Evolutionary conservation across 129 eudicot species (phyloP).

Genomic region (Ambrosia trifida): DNA sequence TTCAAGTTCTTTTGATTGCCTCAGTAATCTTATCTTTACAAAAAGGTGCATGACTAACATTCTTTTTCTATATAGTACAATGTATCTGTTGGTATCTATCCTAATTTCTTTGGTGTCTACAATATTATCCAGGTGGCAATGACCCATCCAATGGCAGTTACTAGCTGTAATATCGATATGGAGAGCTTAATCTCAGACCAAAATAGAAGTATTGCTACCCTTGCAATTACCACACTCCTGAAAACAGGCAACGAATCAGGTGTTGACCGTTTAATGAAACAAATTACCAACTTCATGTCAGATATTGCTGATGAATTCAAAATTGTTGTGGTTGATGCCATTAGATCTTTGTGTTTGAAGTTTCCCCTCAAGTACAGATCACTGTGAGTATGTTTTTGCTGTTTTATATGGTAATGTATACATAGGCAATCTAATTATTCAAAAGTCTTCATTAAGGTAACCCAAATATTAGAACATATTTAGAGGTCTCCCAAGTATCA

Average conservation of each 20-base stretch:
- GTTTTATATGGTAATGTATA: background rate
- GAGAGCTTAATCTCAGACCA: constrained; percentile 96
- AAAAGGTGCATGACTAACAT: too few species aligned
- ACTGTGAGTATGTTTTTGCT: constrained; percentile 50
- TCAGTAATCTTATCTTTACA: background rate
- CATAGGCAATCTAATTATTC: background rate
- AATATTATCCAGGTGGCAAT: constrained; percentile 85
- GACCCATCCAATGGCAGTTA: constrained; percentile 97
- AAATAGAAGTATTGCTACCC: constrained; percentile 97
- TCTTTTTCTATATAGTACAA: background rate
- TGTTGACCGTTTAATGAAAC: constrained; percentile 96
- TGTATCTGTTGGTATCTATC: background rate
- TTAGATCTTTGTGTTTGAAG: constrained; percentile 88
- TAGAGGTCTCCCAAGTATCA: too few species aligned
- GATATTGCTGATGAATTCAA: constrained; percentile 98
- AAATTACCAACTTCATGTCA: constrained; percentile 94
- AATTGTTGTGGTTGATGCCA: constrained; percentile 97
- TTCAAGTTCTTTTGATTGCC: background rate
- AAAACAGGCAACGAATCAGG: constrained; percentile 99
- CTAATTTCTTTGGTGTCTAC: background rate
- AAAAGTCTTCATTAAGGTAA: background rate
- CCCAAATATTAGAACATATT: background rate
- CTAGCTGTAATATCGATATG: constrained; percentile 96
- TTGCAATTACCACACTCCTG: constrained; percentile 90
- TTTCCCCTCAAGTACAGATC: constrained; percentile 95